Conservation (phyloP, 768 basidiomycete species). For the Hydnomerulius pinastri region DNA sequence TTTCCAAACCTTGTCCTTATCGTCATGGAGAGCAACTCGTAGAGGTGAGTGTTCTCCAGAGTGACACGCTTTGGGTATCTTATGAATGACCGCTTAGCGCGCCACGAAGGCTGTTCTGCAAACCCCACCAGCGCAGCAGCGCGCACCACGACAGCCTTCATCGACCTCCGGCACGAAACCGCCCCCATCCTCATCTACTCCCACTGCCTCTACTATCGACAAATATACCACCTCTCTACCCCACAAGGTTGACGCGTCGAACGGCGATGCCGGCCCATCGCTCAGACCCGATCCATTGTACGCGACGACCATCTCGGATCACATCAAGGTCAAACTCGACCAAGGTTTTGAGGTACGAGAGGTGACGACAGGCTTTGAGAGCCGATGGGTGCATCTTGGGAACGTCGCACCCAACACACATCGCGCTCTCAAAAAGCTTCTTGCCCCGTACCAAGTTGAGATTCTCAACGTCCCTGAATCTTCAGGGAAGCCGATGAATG, state of each 20-base stretch:
- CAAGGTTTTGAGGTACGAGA: constrained; percentile 61
- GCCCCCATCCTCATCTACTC: not conserved
- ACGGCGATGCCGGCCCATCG: not conserved
- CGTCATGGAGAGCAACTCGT: constrained; percentile 7
- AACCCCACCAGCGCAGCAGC: not conserved
- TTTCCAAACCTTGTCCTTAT: not conserved
- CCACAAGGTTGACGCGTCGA: constrained; percentile 3
- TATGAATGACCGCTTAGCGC: no score
- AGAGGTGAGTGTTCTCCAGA: constrained; percentile 8
- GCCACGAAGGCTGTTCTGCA: not conserved
- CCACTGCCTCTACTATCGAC: not conserved
- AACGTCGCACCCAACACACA: constrained; percentile 45
- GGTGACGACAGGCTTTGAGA: constrained; percentile 69
- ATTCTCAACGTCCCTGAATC: constrained; percentile 37
- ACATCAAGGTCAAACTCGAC: constrained; percentile 56
- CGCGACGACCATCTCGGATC: constrained; percentile 46
- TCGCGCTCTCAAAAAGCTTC: constrained; percentile 36
- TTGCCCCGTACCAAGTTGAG: constrained; percentile 45
- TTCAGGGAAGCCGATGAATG: constrained; percentile 26
- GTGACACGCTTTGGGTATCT: no score
- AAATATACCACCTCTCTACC: not conserved
- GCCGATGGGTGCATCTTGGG: constrained; percentile 56
- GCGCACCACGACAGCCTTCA: not conserved
- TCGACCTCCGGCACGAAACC: not conserved
- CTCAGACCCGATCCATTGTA: constrained; percentile 23